Evolutionary conservation across 177 flowering plant species (phyloP), one percentile per base, ranked within the genome.

Genomic region (Vitis hybrid): DNA sequence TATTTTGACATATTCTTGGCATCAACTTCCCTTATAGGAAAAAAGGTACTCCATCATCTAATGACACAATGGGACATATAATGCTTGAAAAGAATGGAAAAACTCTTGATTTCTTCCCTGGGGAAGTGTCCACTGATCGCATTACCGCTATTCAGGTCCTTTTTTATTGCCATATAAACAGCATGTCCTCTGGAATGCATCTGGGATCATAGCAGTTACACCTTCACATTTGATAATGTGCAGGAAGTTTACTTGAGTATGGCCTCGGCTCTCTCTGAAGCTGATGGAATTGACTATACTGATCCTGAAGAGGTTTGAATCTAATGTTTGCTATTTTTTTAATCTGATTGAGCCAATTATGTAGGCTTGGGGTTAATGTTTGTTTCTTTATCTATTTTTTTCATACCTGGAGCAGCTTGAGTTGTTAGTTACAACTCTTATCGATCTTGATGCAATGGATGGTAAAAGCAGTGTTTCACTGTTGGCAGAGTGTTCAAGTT

Each of bases 361-460:
- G 19, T 56, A 12, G 9, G 49, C 62, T 16, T 58, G 69, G 4
- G 33, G 70, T 1, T 29, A 2, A 22, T n/a, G 11, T 70, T 50
- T 65, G 63, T 50, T 64, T 55, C 52, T 53, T 48, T 48, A 68
- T 52, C 20, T 51, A 29, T 12, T 64, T 20, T 29, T 64, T 70
- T 82, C 33, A 29, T 64, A 18, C 77, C 57, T 81, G 76, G 66
- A 74, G 69, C 89, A 95, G 99, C 93, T 95, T 5, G 99, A 93
- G 84, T 80, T 91, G 77, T 74, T 95, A 71, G 77, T 95, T 66
- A 68, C 91, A 66, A 82, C 97, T 59, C 99, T 95, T 56, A 95
- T 95, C 53, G 98, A 91, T 82, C 99, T 95, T 73, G 99, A 95
- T 83, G 99, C 98, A 55, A 93, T 95, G 99, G 99, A 95, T 84